Percentiles rank a stretch among this genome's conserved stretches.
Conservation (phyloP, 108 stramenopile species). For the Cyclotella atomus region DNA sequence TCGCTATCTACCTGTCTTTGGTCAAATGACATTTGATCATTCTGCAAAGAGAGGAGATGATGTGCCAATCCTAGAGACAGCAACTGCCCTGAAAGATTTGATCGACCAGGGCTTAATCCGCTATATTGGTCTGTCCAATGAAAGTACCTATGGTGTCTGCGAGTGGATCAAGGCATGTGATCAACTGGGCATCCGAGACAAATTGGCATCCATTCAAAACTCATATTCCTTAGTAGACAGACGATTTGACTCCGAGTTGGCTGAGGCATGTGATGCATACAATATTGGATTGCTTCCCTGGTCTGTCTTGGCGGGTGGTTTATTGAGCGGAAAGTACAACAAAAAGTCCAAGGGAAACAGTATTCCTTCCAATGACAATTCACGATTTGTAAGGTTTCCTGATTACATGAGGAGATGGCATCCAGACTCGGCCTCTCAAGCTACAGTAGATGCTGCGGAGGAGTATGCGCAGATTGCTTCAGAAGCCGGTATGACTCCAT, state of each 20-base stretch:
- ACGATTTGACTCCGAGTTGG: constrained; percentile 83
- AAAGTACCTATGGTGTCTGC: constrained; percentile 91
- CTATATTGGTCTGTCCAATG: constrained; percentile 88
- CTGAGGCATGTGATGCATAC: constrained; percentile 86
- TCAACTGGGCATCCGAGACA: constrained; percentile 62
- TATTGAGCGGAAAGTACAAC: constrained; percentile 82
- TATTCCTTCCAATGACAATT: constrained; percentile 35
- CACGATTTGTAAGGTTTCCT: constrained; percentile 77
- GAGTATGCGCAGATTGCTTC: constrained; percentile 77
- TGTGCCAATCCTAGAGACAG: constrained; percentile 37
- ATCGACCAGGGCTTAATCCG: constrained; percentile 82
- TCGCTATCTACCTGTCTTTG: constrained; percentile 44
- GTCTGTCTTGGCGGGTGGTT: constrained; percentile 90
- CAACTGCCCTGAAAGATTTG: constrained; percentile 73
- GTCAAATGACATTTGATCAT: constrained; percentile 38
- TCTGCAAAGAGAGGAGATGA: constrained; percentile 23
- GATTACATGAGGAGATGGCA: constrained; percentile 87
- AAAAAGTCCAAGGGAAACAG: constrained; percentile 8
- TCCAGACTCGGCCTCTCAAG: constrained; percentile 52
- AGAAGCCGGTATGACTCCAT: constrained; percentile 69
- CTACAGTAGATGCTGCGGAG: constrained; percentile 65
- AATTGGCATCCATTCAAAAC: constrained; percentile 86
- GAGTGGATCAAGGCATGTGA: constrained; percentile 46
- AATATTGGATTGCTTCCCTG: constrained; percentile 89
- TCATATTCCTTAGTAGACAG: constrained; percentile 83